Evolutionary conservation across 371 early-diverging fungal genomes (phyloP), one percentile per base, ranked within the genome.

Genomic region (Mucor circinelloides): DNA sequence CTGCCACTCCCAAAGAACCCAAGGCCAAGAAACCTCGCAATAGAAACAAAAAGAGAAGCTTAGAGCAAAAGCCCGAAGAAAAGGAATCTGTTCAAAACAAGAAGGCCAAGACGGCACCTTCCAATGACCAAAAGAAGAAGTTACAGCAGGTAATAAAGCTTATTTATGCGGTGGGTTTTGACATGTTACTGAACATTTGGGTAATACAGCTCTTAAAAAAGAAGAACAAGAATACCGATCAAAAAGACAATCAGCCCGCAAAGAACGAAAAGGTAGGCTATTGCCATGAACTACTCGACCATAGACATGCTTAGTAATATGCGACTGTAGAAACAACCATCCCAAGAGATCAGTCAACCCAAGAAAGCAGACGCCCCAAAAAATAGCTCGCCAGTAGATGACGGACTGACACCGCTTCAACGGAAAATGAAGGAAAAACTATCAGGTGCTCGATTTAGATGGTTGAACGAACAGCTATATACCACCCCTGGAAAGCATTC

Each of bases 381-480:
- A 60, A 60, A 60, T 13, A 28, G 19, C 27, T 48, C 13, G 10
- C 34, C 50, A 17, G 30, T 52, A 9, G 66, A 73, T 63, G 73
- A 73, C 21, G 82, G 82, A 34, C 72, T 91, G 40, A 88, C 91
- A 7, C 78, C 84, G 17, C 76, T 95, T n/a, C 95, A 93, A 70
- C 84, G 85, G 54, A 90, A 92, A 71, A 95, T 96, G 94, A 88
- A 89, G 61, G 87, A 92, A 66, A 92, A 94, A 68, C 81, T 94
- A 40, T 90, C 89, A 2, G 96, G 94, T 13, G 93, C 95, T 13
- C 87, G 94, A 61, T 97, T 98, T 81, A 90, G 99, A 9, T 94
- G 92, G 92, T 81, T 99, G 68, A 99, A 99, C 77, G 99, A 99
- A 77, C 81, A 91, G 55, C 87, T 99, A 8, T 99, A 99, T 78